Conservation (phyloP, 768 basidiomycete genomes). For the Lactifluus echinatus region DNA sequence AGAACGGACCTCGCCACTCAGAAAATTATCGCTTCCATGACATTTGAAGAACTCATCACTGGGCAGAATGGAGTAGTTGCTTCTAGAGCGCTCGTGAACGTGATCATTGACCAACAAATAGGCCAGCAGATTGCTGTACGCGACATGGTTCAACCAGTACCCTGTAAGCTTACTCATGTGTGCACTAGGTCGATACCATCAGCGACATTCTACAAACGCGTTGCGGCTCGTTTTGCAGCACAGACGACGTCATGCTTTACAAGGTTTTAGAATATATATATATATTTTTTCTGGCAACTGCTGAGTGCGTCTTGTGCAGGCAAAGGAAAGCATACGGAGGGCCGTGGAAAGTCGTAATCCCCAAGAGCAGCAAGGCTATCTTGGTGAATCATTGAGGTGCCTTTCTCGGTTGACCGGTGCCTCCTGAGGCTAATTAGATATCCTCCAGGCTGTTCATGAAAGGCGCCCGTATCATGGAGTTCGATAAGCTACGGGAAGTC, state of each 20-base stretch:
- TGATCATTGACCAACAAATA: conserved; percentile 97
- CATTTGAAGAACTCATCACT: conserved; percentile 83
- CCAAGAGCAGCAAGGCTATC: conserved; percentile 65
- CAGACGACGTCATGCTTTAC: conserved; percentile 96
- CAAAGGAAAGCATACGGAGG: conserved; percentile 87
- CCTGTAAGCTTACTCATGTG: background rate
- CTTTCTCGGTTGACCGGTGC: background rate
- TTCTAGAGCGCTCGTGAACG: conserved; percentile 85
- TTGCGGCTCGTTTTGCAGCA: conserved; percentile 96
- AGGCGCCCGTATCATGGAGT: conserved; percentile 75
- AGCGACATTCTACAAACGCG: conserved; percentile 90
- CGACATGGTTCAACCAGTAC: conserved; percentile 3
- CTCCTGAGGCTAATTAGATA: background rate
- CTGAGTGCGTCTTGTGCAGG: conserved; percentile 37
- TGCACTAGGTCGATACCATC: conserved; percentile 81
- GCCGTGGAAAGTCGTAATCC: conserved; percentile 75
- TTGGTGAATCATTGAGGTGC: conserved; percentile 83
- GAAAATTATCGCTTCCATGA: conserved; percentile 56
- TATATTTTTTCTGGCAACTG: background rate
- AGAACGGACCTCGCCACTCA: conserved; percentile 74
- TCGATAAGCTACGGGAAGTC: conserved; percentile 78
- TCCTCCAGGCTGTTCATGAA: conserved; percentile 71
- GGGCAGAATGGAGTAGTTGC: conserved; percentile 78
- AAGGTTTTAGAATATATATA: conserved; percentile 54
- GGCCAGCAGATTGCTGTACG: conserved; percentile 90